Evolutionary conservation across 176 grass and related monocot genomes (phyloP).

Genomic region (Coix lacrymajobi): DNA sequence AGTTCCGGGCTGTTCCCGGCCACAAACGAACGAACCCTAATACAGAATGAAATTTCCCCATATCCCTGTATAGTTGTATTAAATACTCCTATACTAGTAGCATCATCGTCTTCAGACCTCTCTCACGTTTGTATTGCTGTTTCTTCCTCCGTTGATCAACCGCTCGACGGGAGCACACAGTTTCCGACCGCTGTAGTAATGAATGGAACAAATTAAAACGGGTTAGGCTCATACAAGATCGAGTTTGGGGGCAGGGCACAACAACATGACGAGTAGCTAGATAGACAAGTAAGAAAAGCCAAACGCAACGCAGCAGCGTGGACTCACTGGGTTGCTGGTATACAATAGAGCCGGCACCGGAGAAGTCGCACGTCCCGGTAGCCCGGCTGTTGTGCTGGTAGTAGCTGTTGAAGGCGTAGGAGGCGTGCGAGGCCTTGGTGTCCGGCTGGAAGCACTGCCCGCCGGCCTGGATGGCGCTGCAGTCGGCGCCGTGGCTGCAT

Average conservation of each 20-base stretch:
- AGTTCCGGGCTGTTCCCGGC: too few species aligned
- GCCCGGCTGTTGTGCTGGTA: slow-evolving; percentile 25
- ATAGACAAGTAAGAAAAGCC: too few species aligned
- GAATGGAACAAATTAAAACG: not conserved
- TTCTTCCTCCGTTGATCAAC: not conserved
- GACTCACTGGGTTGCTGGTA: too few species aligned
- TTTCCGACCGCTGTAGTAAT: slow-evolving; percentile 11
- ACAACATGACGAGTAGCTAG: too few species aligned
- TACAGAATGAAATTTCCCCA: too few species aligned
- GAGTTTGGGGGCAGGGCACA: too few species aligned
- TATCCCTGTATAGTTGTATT: too few species aligned
- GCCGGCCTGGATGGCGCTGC: slow-evolving; percentile 20
- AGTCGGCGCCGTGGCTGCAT: slow-evolving; percentile 16
- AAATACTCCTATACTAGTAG: too few species aligned
- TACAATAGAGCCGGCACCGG: not conserved
- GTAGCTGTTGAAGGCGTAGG: slow-evolving; percentile 46
- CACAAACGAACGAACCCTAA: too few species aligned
- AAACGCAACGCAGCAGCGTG: too few species aligned
- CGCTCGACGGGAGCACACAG: slow-evolving; percentile 15
- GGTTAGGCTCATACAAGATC: too few species aligned
- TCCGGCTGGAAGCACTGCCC: slow-evolving; percentile 37
- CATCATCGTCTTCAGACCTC: not conserved
- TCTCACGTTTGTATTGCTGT: not conserved
- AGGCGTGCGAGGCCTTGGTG: slow-evolving; percentile 38
- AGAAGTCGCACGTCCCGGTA: slow-evolving; percentile 19